These are phyloP conservation scores for Plasmodium ovale DNA, from an alignment of 169 alveolate genomes.

Conservation along the genomic window DNA sequence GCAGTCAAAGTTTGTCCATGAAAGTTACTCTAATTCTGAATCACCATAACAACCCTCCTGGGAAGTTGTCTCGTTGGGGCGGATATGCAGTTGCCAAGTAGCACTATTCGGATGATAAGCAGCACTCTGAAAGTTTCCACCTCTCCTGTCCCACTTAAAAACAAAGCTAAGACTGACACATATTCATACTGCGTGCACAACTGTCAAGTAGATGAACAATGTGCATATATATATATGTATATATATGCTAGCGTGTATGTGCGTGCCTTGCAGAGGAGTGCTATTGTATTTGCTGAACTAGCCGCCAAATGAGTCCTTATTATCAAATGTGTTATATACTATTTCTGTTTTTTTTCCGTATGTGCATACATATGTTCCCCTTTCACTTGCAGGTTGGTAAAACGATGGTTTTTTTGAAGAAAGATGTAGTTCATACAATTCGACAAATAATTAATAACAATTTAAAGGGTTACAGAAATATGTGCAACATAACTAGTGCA, in stretches of 20 bases:
- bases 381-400: slow-evolving; percentile 42
- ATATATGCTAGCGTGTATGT: background rate
- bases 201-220: no score
- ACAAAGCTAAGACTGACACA: no score
- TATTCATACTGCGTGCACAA: no score
- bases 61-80: no score
- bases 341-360: background rate
- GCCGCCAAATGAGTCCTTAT: no score
- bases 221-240: background rate
- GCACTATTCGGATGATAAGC: no score
- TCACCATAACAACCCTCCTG: no score
- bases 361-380: background rate
- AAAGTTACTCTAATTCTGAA: no score
- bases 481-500: slow-evolving; percentile 60
- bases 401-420: slow-evolving; percentile 64
- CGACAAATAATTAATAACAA: slow-evolving; percentile 34
- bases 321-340: background rate
- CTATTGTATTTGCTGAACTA: background rate
- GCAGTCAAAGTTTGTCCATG: no score
- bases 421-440: slow-evolving; percentile 29
- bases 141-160: no score
- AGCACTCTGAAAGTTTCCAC: no score
- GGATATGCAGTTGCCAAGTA: no score
- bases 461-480: slow-evolving; percentile 33
- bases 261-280: background rate